Percentiles rank a stretch among this genome's conserved stretches.
phyloP scores from a whole-genome alignment of 2,329 filamentous ascomycete species.

The Didymella glomerata region DNA sequence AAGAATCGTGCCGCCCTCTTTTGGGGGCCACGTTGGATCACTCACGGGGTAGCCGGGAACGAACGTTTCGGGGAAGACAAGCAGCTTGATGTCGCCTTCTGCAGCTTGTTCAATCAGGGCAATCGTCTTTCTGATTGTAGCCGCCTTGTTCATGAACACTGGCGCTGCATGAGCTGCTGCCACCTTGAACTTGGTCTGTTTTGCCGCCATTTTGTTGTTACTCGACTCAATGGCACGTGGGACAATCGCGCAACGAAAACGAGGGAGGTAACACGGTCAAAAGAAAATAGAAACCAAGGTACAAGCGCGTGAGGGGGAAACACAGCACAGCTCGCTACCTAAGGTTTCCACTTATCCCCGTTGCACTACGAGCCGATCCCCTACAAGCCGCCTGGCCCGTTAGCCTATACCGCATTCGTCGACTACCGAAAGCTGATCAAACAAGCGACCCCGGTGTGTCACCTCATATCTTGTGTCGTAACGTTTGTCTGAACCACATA shows the following conservation, averaged over 20 bases:
- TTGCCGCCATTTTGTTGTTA: constrained; percentile 27
- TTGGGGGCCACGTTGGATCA: constrained; percentile 2
- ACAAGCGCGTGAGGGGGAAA: constrained; percentile 9
- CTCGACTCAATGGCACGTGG: neutral
- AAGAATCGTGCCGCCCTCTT: constrained; percentile 4
- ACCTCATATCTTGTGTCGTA: neutral
- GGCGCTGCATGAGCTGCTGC: constrained; percentile 51
- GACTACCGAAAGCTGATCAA: neutral
- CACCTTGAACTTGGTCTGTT: constrained; percentile 44
- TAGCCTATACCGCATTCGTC: constrained; percentile 7
- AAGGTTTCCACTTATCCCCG: constrained; percentile 3
- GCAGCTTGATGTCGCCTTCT: constrained; percentile 40
- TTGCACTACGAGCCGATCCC: constrained; percentile 11
- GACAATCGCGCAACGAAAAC: constrained; percentile 2
- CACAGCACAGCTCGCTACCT: neutral
- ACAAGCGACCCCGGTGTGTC: neutral
- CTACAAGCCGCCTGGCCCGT: constrained; percentile 3
- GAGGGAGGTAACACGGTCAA: constrained; percentile 8
- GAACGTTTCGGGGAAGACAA: constrained; percentile 51
- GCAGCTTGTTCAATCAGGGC: constrained; percentile 47
- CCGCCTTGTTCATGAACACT: constrained; percentile 51
- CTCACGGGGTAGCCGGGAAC: constrained; percentile 49
- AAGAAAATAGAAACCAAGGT: constrained; percentile 1
- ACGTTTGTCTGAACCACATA: neutral
- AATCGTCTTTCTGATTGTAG: constrained; percentile 46